Base-by-base conservation (phyloP, 257 asterid genomes). In the Gentiana straminea region DNA sequence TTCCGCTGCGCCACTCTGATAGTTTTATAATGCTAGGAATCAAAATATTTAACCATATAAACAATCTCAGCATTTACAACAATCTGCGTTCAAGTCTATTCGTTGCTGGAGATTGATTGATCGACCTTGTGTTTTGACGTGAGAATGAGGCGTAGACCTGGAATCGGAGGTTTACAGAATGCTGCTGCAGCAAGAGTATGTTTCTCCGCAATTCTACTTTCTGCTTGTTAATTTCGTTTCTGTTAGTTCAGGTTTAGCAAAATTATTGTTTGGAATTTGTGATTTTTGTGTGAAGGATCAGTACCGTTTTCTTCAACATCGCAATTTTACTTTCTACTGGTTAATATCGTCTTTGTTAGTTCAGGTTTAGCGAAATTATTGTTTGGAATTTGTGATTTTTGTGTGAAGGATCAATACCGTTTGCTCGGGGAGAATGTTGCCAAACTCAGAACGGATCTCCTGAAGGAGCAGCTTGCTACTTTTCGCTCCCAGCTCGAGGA, bases 401-500 rank as follows among this genome's bases (percentile, higher is more conserved):
- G 56, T 45, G 59, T 49, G 50, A 55, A 91, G 98, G 94, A 85
- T 85, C 93, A 85, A 73, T 88, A 79, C 62, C 86, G 97, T 1
- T 62, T 75, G 69, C 79, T 92, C 37, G 98, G 95, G 47, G 98
- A 92, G 74, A 92, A 85, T 83, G 97, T 92, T 41, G 98, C 98
- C 7, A 92, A 92, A 72, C 61, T 88, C 72, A 84, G 95, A 55
- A 83, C 97, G 2, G 95, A 92, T 83, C 84, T 92, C 43, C 75
- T 88, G 98, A 92, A 92, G 68, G 97, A 92, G 38, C 98, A 88
- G 79, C 92, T 88, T 12, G 51, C 90, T 36, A 88, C 97, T 63
- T 92, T 92, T 70, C 98, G 98, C 54, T 78, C 95, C 55, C 97
- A 87, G 77, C 82, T 88, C 3, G 97, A 92, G 80, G 98, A 92